phyloP scores from a whole-genome alignment of 345 rosid genomes.

The Pugionium dolabratum region DNA sequence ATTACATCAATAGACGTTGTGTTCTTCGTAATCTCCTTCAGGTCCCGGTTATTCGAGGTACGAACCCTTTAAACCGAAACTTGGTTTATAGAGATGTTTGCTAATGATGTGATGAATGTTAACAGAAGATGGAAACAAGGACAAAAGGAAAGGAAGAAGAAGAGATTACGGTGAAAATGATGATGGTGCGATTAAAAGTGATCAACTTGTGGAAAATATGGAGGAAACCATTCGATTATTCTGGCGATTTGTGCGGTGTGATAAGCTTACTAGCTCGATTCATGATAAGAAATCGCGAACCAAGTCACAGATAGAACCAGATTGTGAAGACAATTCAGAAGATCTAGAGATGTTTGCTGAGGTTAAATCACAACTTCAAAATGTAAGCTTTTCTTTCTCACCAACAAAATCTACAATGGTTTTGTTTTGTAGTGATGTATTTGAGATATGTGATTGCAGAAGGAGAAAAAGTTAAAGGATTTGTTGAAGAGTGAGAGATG shows the following conservation, averaged over 20 bases:
- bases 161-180: constrained; percentile 41
- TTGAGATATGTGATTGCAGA: constrained; percentile 47
- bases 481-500: constrained; percentile 57
- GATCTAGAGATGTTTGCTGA: constrained; percentile 50
- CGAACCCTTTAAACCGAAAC: constrained; percentile 17
- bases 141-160: constrained; percentile 48
- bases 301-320: constrained; percentile 60
- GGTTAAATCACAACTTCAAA: constrained; percentile 57
- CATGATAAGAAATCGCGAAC: constrained; percentile 46
- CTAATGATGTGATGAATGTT: constrained; percentile 22
- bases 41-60: constrained; percentile 88
- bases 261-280: constrained; percentile 52
- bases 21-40: constrained; percentile 79
- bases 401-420: constrained; percentile 8
- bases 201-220: constrained; percentile 73
- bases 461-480: constrained; percentile 70
- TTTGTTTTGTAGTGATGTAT: too few species aligned
- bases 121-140: constrained; percentile 69
- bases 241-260: constrained; percentile 81
- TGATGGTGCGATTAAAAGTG: constrained; percentile 45
- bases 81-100: background rate
- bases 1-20: constrained; percentile 71
- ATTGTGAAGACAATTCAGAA: constrained; percentile 53
- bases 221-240: constrained; percentile 90
- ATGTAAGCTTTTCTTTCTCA: constrained; percentile 46